Percentiles rank a stretch among this genome's conserved stretches.
Evolutionary conservation across 2,329 filamentous ascomycete species (phyloP).

Genomic region (Apiospora rasikravindrae): DNA sequence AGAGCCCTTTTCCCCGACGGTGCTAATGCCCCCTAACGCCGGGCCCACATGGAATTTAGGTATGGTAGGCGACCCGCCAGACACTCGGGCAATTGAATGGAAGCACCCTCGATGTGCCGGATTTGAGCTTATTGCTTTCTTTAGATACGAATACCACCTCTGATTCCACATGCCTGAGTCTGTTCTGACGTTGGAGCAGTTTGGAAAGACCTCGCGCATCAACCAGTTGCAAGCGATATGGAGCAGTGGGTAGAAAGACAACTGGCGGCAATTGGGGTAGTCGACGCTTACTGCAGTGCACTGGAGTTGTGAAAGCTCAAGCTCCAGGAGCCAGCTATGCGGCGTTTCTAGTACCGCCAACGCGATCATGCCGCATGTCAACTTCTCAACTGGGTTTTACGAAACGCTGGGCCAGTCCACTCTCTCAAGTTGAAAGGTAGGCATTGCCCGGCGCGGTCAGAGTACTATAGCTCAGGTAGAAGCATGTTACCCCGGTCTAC

Average conservation of each 20-base stretch:
- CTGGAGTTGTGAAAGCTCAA: background rate
- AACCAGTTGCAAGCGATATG: no score
- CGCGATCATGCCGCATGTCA: background rate
- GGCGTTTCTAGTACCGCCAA: background rate
- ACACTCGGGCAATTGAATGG: background rate
- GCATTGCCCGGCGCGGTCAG: background rate
- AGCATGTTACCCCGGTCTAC: background rate
- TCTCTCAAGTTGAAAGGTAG: background rate
- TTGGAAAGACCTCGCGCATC: no score
- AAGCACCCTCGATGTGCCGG: no score
- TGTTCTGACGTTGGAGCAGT: no score
- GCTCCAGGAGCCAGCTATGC: background rate
- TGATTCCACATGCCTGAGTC: no score
- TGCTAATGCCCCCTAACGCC: background rate
- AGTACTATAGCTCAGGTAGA: no score
- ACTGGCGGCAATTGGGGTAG: no score
- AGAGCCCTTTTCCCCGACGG: background rate
- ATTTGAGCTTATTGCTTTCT: no score
- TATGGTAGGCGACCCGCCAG: background rate
- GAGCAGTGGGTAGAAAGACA: no score
- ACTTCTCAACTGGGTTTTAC: background rate
- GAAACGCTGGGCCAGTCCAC: background rate
- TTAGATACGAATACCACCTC: no score
- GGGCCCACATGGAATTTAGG: no score
- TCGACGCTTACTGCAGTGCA: no score